Percentiles rank a stretch among this genome's conserved stretches.
Evolutionary conservation across 495 filamentous ascomycete genomes (phyloP).

Genomic region (Aspergillus mulundensis): DNA sequence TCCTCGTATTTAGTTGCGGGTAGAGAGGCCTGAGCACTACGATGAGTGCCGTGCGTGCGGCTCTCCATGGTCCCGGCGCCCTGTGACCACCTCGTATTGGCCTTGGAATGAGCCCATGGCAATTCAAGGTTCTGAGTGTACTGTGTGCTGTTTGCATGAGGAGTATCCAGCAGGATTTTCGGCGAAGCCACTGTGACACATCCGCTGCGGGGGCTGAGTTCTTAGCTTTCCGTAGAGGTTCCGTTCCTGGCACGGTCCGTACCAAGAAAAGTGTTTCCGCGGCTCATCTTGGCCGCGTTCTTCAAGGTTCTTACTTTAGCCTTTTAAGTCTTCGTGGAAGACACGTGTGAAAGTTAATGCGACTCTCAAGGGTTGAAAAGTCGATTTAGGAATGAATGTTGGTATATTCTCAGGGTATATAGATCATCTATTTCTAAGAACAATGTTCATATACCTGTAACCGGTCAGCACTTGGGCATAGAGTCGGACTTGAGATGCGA

Average conservation of each 20-base stretch:
- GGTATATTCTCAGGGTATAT: neutral
- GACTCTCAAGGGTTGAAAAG: too few relatives aligned
- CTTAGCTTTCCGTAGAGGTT: too few relatives aligned
- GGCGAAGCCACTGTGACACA: too few relatives aligned
- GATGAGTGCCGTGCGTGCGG: neutral
- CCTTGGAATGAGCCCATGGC: neutral
- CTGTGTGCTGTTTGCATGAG: neutral
- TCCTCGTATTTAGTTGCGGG: neutral
- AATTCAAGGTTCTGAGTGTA: too few relatives aligned
- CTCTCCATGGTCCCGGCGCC: neutral
- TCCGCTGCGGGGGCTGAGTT: too few relatives aligned
- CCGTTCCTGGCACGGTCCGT: neutral
- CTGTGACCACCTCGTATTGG: neutral
- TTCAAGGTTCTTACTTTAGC: neutral
- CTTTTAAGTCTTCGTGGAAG: neutral
- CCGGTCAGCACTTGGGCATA: neutral
- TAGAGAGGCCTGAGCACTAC: neutral
- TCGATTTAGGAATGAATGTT: neutral
- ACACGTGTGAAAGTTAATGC: neutral
- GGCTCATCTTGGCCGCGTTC: neutral
- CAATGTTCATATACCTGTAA: constrained; percentile 19
- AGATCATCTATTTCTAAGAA: constrained; percentile 9
- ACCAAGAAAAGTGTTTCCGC: neutral
- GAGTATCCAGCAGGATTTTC: neutral
- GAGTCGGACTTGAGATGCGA: neutral